These are phyloP conservation scores for Nigrospora osmanthi DNA, from an alignment of 2,329 filamentous ascomycete genomes.

Conservation along the genomic window DNA sequence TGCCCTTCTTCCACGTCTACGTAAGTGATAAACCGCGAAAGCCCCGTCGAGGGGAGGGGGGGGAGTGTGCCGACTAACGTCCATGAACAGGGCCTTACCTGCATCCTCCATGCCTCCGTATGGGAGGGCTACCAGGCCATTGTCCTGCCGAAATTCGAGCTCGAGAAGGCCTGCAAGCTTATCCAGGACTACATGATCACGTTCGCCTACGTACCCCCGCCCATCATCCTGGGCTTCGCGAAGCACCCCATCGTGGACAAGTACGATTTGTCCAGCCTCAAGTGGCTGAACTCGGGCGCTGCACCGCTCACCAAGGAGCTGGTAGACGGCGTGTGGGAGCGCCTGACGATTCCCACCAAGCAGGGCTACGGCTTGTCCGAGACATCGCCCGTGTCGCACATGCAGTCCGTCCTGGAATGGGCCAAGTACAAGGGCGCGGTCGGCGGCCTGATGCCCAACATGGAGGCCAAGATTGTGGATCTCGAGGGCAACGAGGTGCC, in stretches of 20 bases:
- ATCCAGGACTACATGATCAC: constrained; percentile 71
- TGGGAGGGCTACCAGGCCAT: constrained; percentile 61
- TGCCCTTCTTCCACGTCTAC: constrained; percentile 92
- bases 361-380: constrained; percentile 90
- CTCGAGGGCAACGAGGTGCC: constrained; percentile 47
- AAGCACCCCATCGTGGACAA: constrained; percentile 73
- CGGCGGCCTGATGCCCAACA: constrained; percentile 69
- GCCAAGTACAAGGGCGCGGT: constrained; percentile 68
- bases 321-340: constrained; percentile 64
- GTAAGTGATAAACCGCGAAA: constrained; percentile 34
- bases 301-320: constrained; percentile 78
- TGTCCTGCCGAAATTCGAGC: constrained; percentile 73
- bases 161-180: constrained; percentile 68
- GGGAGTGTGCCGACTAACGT: not conserved
- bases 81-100: constrained; percentile 52
- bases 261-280: constrained; percentile 71
- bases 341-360: constrained; percentile 74
- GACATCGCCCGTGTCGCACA: constrained; percentile 72
- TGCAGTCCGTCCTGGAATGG: constrained; percentile 71
- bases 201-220: constrained; percentile 76
- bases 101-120: constrained; percentile 57
- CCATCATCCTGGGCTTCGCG: constrained; percentile 70
- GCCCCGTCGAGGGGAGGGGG: not conserved
- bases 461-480: constrained; percentile 75
- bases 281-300: constrained; percentile 81